Evolutionary conservation across 768 basidiomycete genomes (phyloP).

Genomic region (Candolleomyces eurysporus): DNA sequence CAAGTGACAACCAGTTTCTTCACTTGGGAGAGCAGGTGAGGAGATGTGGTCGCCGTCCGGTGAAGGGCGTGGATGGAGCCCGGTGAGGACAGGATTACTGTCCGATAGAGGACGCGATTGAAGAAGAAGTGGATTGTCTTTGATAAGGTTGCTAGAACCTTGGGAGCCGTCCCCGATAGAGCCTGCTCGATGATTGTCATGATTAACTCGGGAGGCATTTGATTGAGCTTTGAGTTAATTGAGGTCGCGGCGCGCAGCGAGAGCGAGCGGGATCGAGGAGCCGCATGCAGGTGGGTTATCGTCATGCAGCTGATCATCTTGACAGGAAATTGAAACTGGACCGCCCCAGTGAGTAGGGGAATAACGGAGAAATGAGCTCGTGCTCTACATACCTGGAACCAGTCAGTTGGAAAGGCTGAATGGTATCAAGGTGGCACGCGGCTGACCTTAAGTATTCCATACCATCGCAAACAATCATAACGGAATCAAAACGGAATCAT

Average conservation of each 20-base stretch:
- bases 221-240: constrained; percentile 23
- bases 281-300: too few relatives aligned
- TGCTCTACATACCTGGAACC: too few relatives aligned
- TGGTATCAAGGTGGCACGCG: too few relatives aligned
- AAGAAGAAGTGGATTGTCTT: constrained; percentile 29
- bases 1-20: constrained; percentile 36
- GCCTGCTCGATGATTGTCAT: constrained; percentile 35
- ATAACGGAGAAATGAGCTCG: too few relatives aligned
- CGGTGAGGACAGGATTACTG: constrained; percentile 32
- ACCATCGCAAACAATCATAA: too few relatives aligned
- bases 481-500: too few relatives aligned
- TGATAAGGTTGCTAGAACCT: constrained; percentile 27
- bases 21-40: constrained; percentile 30
- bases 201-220: constrained; percentile 37
- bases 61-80: constrained; percentile 30
- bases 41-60: constrained; percentile 30
- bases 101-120: constrained; percentile 36
- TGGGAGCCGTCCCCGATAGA: constrained; percentile 27
- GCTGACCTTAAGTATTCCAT: too few relatives aligned
- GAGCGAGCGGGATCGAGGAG: too few relatives aligned
- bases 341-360: too few relatives aligned
- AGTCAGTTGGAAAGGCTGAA: too few relatives aligned
- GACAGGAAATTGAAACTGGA: too few relatives aligned
- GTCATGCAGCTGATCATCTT: too few relatives aligned
- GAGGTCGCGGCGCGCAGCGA: neutral